Evolutionary conservation across 805 yeast genomes (phyloP).

Genomic region (Hemisphaericaspora nanyangensis): DNA sequence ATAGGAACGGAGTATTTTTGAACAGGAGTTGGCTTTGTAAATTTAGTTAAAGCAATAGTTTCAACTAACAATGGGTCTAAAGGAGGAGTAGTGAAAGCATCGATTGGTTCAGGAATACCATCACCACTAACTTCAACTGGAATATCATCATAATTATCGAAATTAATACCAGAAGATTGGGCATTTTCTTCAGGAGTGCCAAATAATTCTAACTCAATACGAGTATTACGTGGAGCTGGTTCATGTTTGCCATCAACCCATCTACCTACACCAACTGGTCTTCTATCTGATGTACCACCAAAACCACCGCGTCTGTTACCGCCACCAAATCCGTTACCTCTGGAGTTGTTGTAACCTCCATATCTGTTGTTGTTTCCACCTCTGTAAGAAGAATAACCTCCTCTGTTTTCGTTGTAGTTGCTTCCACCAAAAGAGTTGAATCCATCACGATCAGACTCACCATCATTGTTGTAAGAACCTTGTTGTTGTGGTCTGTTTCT

Average conservation of each 20-base stretch:
- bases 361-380: slow-evolving; percentile 20
- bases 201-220: slow-evolving; percentile 73
- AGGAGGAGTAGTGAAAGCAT: slow-evolving; percentile 87
- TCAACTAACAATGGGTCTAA: slow-evolving; percentile 80
- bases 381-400: slow-evolving; percentile 11
- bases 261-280: slow-evolving; percentile 65
- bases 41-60: slow-evolving; percentile 84
- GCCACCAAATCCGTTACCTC: slow-evolving; percentile 13
- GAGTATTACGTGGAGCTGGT: slow-evolving; percentile 71
- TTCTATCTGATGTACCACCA: slow-evolving; percentile 28
- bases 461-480: slow-evolving; percentile 12
- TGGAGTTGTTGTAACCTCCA: slow-evolving; percentile 15
- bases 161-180: slow-evolving; percentile 94
- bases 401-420: neutral
- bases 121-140: slow-evolving; percentile 98
- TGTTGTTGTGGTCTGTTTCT: slow-evolving; percentile 25
- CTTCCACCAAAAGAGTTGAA: slow-evolving; percentile 8
- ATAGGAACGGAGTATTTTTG: slow-evolving; percentile 93
- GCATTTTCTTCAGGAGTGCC: slow-evolving; percentile 73
- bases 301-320: slow-evolving; percentile 30
- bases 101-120: slow-evolving; percentile 89
- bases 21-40: slow-evolving; percentile 94
- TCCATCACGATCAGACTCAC: too few relatives aligned
- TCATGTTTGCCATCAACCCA: slow-evolving; percentile 86
- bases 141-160: slow-evolving; percentile 96